Evolutionary conservation across 805 yeast species (phyloP), one percentile per base, ranked within the genome.

Genomic region (Candida adriatica): DNA sequence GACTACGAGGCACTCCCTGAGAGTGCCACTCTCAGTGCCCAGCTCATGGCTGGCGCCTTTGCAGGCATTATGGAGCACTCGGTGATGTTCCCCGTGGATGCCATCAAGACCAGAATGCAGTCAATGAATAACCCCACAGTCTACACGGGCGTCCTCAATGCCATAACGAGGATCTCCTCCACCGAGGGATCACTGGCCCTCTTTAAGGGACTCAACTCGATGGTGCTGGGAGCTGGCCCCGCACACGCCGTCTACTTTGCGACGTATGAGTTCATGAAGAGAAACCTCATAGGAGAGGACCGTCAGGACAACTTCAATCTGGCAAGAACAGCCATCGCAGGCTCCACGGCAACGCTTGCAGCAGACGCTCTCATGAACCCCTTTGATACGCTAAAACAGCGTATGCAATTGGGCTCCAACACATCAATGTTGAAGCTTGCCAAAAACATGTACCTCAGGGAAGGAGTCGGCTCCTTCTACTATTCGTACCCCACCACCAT

Each of bases 1-100:
- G 98, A 90, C 53, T 90, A 90, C 58, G 98, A 90, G 58, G 77
- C 96, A 6, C 68, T 90, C 18, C 97, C 97, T 2, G 83, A 78
- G 21, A 76, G 78, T 48, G 87, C 96, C 8, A 78, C 96, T 1
- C 61, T 92, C 33, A 53, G 75, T 5, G 84, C 94, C 4, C 94
- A 88, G 53, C 68, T 90, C 39, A 53, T 75, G 9, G 97, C 97
- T 2, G 98, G 98, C 8, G 97, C 96, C 0, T 84, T 87, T 61
- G 97, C 98, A n/a, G 98, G 98, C 17, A 85, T 92, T 35, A 85
- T 90, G 96, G 98, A 90, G 56, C 98, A 90, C 59, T 78, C 95
- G 2, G 86, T 90, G 27, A 86, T 90, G 96, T 90, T 78, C 55
- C 98, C 98, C 2, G 76, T 90, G 24, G 98, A 90, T 56, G 90